A percentile compares a stretch with the other conserved stretches of the same genome.
Conservation (phyloP, 1,284 basidiomycete genomes). For the Pseudozyma sp. region DNA sequence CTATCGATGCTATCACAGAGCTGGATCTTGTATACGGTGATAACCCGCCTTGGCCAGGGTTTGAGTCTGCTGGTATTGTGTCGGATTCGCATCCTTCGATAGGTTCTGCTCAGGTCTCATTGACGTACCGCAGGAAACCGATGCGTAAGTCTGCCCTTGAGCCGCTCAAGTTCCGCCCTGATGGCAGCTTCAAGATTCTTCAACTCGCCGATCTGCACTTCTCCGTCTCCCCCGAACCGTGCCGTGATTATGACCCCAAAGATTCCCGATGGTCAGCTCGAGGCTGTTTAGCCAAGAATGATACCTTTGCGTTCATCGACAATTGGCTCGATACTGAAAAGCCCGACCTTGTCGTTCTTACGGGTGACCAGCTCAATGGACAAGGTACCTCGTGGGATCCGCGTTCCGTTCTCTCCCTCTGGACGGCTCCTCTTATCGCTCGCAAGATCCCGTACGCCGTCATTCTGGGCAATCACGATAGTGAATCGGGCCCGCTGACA, state of each 20-base stretch:
- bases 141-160: conserved; percentile 21
- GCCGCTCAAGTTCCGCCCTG: conserved; percentile 39
- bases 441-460: conserved; percentile 87
- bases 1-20: conserved; percentile 51
- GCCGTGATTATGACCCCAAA: conserved; percentile 46
- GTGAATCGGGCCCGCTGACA: conserved; percentile 52
- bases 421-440: conserved; percentile 80
- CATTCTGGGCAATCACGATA: conserved; percentile 84
- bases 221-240: conserved; percentile 54
- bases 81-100: conserved; percentile 24
- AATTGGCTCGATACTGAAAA: conserved; percentile 77
- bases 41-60: conserved; percentile 62
- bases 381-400: conserved; percentile 89
- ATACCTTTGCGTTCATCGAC: conserved; percentile 50
- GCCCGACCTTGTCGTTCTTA: conserved; percentile 85
- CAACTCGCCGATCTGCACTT: conserved; percentile 67
- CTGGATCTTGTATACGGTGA: conserved; percentile 61
- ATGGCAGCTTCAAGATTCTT: conserved; percentile 65
- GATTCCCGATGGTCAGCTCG: conserved; percentile 27
- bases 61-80: conserved; percentile 42
- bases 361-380: conserved; percentile 69
- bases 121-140: conserved; percentile 52
- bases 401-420: conserved; percentile 86
- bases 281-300: conserved; percentile 51
- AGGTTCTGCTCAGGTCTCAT: conserved; percentile 26